These are phyloP conservation scores for Tremella yokohamensis DNA, from an alignment of 768 basidiomycete species.

Conservation along the genomic window DNA sequence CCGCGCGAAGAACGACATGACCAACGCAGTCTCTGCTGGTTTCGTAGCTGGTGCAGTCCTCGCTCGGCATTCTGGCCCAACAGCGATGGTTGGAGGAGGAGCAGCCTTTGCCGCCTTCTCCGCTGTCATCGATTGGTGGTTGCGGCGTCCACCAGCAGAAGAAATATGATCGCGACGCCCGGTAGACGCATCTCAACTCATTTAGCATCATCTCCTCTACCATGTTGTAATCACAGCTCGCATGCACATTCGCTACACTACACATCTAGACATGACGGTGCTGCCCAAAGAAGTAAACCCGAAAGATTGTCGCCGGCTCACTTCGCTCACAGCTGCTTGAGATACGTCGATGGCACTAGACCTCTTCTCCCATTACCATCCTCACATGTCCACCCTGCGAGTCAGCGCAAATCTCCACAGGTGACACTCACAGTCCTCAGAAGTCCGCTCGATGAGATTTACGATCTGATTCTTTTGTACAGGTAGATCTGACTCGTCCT, in stretches of 20 bases:
- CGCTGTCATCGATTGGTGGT: conserved; percentile 73
- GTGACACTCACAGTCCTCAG: conserved; percentile 37
- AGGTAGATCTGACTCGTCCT: conserved; percentile 34
- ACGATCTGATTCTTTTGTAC: conserved; percentile 40
- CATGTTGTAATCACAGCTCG: too few species aligned
- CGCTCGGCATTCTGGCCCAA: conserved; percentile 80
- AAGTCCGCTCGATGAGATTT: conserved; percentile 40
- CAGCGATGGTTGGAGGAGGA: conserved; percentile 80
- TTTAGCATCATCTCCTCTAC: too few species aligned
- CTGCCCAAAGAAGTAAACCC: too few species aligned
- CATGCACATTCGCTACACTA: too few species aligned
- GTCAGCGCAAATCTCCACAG: not conserved
- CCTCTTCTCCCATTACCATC: conserved; percentile 39
- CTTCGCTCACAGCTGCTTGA: conserved; percentile 22
- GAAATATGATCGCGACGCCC: conserved; percentile 1
- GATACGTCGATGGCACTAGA: conserved; percentile 39
- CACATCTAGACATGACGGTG: too few species aligned
- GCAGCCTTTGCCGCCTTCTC: conserved; percentile 92
- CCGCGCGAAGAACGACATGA: conserved; percentile 92
- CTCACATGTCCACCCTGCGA: conserved; percentile 46
- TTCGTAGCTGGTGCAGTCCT: conserved; percentile 84
- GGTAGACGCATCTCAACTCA: not conserved
- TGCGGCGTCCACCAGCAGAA: conserved; percentile 45
- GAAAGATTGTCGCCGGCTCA: too few species aligned
- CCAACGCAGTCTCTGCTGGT: conserved; percentile 81